Evolutionary conservation across 805 yeast genomes (phyloP).

Genomic region (Saturnispora diversa): DNA sequence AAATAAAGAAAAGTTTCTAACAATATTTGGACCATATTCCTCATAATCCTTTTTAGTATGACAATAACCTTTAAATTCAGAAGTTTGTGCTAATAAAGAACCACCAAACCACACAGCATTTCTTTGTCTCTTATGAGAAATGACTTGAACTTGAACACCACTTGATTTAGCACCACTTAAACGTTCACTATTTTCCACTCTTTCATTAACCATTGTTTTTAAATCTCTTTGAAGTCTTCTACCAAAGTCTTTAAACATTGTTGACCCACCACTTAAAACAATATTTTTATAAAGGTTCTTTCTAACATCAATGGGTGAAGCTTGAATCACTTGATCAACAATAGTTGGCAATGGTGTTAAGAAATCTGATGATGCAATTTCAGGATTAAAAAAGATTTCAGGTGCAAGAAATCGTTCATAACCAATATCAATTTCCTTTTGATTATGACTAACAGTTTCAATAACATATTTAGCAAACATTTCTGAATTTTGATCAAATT

Average conservation of each 20-base stretch:
- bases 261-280: constrained; percentile 94
- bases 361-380: constrained; percentile 90
- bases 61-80: constrained; percentile 92
- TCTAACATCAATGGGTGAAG: constrained; percentile 96
- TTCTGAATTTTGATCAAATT: constrained; percentile 89
- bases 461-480: constrained; percentile 89
- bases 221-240: constrained; percentile 95
- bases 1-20: constrained; percentile 91
- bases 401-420: constrained; percentile 98
- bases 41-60: constrained; percentile 96
- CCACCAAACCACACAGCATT: constrained; percentile 99
- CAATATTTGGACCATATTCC: constrained; percentile 96
- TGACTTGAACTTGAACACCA: constrained; percentile 96
- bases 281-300: constrained; percentile 92
- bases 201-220: constrained; percentile 75
- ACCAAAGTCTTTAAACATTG: constrained; percentile 98
- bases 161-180: constrained; percentile 70
- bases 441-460: constrained; percentile 64
- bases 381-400: constrained; percentile 98
- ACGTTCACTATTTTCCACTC: constrained; percentile 76
- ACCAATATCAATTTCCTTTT: constrained; percentile 80
- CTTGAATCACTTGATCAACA: constrained; percentile 90
- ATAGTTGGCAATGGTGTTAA: constrained; percentile 93
- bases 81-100: constrained; percentile 89
- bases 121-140: constrained; percentile 93